Evolutionary conservation across 495 filamentous ascomycete genomes (phyloP), one percentile per base, ranked within the genome.

Genomic region (Parathielavia appendiculata): DNA sequence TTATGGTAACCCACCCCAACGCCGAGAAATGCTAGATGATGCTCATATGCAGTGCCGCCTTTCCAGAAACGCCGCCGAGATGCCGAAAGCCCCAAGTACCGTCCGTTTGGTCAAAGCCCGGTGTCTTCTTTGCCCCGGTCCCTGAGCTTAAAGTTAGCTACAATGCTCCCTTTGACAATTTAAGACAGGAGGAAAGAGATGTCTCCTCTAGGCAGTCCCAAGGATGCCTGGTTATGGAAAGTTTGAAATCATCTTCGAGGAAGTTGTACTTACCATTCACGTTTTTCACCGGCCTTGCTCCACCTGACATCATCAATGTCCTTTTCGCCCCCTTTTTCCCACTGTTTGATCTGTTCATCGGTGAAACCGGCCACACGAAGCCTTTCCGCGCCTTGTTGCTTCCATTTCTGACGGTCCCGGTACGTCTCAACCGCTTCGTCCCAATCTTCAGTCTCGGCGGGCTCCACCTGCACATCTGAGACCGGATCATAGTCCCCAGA

Each of bases 361-460:
- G 82, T 82, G 64, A 96, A 92, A 0, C 91, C 91, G 5, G 88
- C 91, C 11, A 79, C 82, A 23, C 85, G 84, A 34, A 96, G 72
- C 59, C 91, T 73, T 35, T 92, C 87, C 1, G 90, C 90, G 17
- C 89, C 88, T 58, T 85, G 79, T 49, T 84, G 77, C 61, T 86
- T 89, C 90, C 89, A 96, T 46, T 83, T 85, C 63, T 89, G 81
- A 2, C 89, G 83, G 64, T 95, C 92, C n/a, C 88, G 82, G 23
- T 87, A 76, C 17, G 85, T 84, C 72, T 96, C 91, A 2, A 92
- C 74, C 13, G 90, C 86, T 58, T 88, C 80, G 44, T 91, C 89
- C 91, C 92, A 97, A 62, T 91, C 86, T 55, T 86, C 86, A n/a
- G 59, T 56, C 35, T 48, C 58, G 6, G 47, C 46, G 11, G 36